Conservation (phyloP, 495 filamentous ascomycete species). For the Xylona heveae region DNA sequence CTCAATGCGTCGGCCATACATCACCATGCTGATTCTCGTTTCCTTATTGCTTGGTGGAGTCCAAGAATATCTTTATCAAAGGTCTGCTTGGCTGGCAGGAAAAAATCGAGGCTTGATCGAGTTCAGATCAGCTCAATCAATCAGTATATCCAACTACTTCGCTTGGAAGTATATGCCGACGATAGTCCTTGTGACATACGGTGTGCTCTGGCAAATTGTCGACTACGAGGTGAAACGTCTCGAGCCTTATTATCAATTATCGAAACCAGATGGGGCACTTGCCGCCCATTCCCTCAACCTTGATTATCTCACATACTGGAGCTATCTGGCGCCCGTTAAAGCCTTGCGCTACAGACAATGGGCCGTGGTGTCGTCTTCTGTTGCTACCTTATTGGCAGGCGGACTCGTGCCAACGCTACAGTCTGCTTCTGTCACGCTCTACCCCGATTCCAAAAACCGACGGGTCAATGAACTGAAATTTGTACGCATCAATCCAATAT, state of each 20-base stretch:
- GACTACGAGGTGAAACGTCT: slow-evolving; percentile 56
- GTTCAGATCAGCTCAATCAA: slow-evolving; percentile 29
- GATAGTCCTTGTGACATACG: slow-evolving; percentile 43
- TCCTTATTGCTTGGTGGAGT: slow-evolving; percentile 30
- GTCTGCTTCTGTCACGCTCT: slow-evolving; percentile 31
- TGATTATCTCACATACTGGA: slow-evolving; percentile 46
- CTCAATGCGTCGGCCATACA: slow-evolving; percentile 45
- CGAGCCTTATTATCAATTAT: slow-evolving; percentile 57
- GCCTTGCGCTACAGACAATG: slow-evolving; percentile 38
- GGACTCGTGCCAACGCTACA: slow-evolving; percentile 39
- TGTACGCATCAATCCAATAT: slow-evolving; percentile 31
- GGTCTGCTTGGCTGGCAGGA: slow-evolving; percentile 16
- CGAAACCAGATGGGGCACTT: slow-evolving; percentile 34
- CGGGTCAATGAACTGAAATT: slow-evolving; percentile 11
- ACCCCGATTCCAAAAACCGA: slow-evolving; percentile 15
- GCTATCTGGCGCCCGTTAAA: slow-evolving; percentile 36
- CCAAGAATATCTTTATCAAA: slow-evolving; percentile 39
- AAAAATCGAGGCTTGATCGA: slow-evolving; percentile 15
- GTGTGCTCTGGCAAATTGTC: slow-evolving; percentile 52
- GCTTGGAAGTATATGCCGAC: slow-evolving; percentile 54
- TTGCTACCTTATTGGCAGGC: slow-evolving; percentile 39
- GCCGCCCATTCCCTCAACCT: slow-evolving; percentile 50
- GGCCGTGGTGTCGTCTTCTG: slow-evolving; percentile 38
- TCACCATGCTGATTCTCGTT: slow-evolving; percentile 29
- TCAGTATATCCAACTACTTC: slow-evolving; percentile 34